These are phyloP conservation scores for Cryptococcus depauperatus DNA, from an alignment of 1,284 basidiomycete species.

Conservation along the genomic window DNA sequence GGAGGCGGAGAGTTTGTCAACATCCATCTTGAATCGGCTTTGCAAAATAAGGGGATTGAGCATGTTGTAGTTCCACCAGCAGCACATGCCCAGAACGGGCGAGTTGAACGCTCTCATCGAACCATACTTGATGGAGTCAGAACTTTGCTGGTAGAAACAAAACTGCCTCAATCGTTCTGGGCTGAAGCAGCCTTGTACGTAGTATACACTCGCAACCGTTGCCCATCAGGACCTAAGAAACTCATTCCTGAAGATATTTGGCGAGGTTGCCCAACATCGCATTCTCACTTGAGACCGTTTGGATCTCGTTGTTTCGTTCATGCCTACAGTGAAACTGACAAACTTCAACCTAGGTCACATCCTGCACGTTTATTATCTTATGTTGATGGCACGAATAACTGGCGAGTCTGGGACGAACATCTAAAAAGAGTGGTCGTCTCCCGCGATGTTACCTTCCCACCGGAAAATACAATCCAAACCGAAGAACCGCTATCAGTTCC, in stretches of 20 bases:
- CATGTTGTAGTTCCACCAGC: conserved; percentile 12
- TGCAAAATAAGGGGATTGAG: conserved; percentile 9
- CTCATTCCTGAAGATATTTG: neutral
- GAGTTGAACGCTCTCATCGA: conserved; percentile 16
- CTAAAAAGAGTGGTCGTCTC: too few relatives aligned
- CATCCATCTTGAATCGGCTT: neutral
- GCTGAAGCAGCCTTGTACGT: conserved; percentile 13
- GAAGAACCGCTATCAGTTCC: too few relatives aligned
- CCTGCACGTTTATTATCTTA: too few relatives aligned
- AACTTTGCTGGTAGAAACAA: conserved; percentile 10
- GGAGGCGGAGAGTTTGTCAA: conserved; percentile 7
- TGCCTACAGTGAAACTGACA: neutral
- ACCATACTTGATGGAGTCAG: conserved; percentile 14
- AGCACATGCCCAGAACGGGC: conserved; percentile 18
- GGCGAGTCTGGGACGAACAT: too few relatives aligned
- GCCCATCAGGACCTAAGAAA: conserved; percentile 2
- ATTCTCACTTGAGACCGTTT: neutral
- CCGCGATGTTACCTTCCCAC: too few relatives aligned
- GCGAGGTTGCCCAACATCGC: too few relatives aligned
- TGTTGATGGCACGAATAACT: too few relatives aligned
- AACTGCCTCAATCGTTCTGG: conserved; percentile 9
- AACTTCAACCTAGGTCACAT: too few relatives aligned
- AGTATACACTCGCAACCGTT: conserved; percentile 9
- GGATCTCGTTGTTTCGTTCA: neutral
- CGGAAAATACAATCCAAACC: too few relatives aligned